Evolutionary conservation across 2,329 filamentous ascomycete species (phyloP).

Genomic region (Teratosphaeria nubilosa): DNA sequence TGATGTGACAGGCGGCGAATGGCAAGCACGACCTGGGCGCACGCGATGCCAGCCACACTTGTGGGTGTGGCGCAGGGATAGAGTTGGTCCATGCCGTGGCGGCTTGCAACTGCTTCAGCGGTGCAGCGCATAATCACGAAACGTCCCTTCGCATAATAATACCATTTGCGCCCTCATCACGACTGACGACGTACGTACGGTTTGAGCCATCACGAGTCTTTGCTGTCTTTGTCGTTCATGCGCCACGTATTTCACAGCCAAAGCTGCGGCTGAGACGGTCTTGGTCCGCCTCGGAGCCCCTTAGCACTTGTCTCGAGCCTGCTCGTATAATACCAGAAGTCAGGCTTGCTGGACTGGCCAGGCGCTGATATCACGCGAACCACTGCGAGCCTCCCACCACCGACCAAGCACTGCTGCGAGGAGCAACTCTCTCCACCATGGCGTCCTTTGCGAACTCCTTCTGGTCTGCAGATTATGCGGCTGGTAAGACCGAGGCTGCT

Average conservation of each 20-base stretch:
- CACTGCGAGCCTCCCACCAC: background rate
- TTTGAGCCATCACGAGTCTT: background rate
- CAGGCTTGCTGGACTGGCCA: background rate
- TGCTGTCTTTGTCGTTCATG: background rate
- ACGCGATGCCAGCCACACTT: background rate
- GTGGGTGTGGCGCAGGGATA: background rate
- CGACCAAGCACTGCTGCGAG: background rate
- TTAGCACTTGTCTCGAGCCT: background rate
- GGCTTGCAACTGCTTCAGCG: background rate
- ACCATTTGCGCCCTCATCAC: background rate
- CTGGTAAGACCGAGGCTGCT: slow-evolving; percentile 47
- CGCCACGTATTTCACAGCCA: background rate
- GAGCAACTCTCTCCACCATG: slow-evolving; percentile 40
- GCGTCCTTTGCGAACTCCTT: slow-evolving; percentile 90
- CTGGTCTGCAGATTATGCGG: slow-evolving; percentile 96
- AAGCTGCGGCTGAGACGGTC: background rate
- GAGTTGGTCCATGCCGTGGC: background rate
- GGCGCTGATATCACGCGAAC: background rate
- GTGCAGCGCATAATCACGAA: no score
- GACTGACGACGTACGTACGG: background rate
- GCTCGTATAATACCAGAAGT: background rate
- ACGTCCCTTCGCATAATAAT: background rate
- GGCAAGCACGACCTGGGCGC: background rate
- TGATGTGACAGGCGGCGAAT: background rate
- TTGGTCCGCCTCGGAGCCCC: background rate